phyloP scores from a whole-genome alignment of 163 green algal species.

The Scenedesmus sp. region DNA sequence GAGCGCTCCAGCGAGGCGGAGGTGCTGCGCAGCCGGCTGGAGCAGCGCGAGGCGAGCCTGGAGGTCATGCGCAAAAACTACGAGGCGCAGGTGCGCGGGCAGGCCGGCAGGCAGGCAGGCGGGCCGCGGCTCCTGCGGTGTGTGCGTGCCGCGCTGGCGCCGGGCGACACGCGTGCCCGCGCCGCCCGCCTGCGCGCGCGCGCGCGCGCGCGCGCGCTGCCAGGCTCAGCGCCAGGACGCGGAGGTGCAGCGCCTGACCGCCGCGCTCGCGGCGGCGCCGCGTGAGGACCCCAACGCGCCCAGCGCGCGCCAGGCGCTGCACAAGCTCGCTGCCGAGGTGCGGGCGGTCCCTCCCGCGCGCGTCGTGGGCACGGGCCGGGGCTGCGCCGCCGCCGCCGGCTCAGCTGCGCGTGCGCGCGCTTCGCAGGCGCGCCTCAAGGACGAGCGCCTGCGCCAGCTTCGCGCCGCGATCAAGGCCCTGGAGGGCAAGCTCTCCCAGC shows the following conservation, averaged over 20 bases:
- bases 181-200: too few relatives aligned
- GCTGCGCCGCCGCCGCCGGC: too few relatives aligned
- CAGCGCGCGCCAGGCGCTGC: constrained; percentile 27
- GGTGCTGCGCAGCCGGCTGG: constrained; percentile 47
- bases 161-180: too few relatives aligned
- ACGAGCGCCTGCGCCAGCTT: constrained; percentile 71
- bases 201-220: too few relatives aligned
- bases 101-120: constrained; percentile 17
- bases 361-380: too few relatives aligned
- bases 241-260: constrained; percentile 27
- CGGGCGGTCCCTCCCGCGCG: too few relatives aligned
- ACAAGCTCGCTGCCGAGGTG: constrained; percentile 49
- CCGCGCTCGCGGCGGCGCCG: constrained; percentile 28
- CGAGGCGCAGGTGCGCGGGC: constrained; percentile 55
- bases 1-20: constrained; percentile 49
- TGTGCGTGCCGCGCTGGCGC: too few relatives aligned
- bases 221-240: constrained; percentile 30
- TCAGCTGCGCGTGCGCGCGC: too few relatives aligned
- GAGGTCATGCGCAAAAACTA: constrained; percentile 53
- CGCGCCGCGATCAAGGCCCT: constrained; percentile 72
- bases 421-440: constrained; percentile 61
- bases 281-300: constrained; percentile 36
- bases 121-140: too few relatives aligned
- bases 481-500: constrained; percentile 67
- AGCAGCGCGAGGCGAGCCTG: constrained; percentile 58